Evolutionary conservation across 2,329 filamentous ascomycete genomes (phyloP).

Genomic region (Fusarium continuum): DNA sequence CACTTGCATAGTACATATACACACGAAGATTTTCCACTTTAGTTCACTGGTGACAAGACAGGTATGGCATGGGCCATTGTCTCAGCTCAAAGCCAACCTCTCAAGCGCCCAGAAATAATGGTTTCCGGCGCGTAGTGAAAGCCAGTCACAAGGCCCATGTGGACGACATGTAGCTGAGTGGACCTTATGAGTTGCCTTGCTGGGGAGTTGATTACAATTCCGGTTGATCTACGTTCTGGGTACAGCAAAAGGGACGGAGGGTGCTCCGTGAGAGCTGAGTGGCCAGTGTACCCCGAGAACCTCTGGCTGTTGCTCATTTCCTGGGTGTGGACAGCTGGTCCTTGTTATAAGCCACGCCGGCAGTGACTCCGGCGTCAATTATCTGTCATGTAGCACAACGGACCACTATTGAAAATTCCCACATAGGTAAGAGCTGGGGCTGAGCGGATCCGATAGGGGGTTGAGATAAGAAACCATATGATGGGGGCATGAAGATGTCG

Average conservation of each 20-base stretch:
- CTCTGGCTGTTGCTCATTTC: constrained; percentile 2
- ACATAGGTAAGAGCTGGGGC: neutral
- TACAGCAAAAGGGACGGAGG: neutral
- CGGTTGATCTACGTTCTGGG: neutral
- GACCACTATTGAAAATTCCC: neutral
- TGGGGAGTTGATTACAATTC: neutral
- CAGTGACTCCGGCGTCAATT: neutral
- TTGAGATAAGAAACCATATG: neutral
- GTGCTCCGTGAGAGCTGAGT: neutral
- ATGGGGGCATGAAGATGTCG: neutral
- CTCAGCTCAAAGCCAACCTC: constrained; percentile 20
- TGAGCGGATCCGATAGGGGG: neutral
- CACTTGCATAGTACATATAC: neutral
- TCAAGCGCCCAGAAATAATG: neutral
- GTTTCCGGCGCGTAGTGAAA: constrained; percentile 1
- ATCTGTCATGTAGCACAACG: constrained; percentile 21
- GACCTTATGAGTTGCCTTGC: neutral
- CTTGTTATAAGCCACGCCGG: too few species aligned
- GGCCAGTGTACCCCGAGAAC: neutral
- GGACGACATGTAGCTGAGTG: neutral
- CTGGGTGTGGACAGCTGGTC: too few species aligned
- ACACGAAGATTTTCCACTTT: constrained; percentile 10
- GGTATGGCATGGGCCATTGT: constrained; percentile 21
- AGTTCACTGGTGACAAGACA: neutral
- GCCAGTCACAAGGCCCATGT: neutral